phyloP scores from a whole-genome alignment of 2,329 filamentous ascomycete genomes.

The Sphaerulina musiva region DNA sequence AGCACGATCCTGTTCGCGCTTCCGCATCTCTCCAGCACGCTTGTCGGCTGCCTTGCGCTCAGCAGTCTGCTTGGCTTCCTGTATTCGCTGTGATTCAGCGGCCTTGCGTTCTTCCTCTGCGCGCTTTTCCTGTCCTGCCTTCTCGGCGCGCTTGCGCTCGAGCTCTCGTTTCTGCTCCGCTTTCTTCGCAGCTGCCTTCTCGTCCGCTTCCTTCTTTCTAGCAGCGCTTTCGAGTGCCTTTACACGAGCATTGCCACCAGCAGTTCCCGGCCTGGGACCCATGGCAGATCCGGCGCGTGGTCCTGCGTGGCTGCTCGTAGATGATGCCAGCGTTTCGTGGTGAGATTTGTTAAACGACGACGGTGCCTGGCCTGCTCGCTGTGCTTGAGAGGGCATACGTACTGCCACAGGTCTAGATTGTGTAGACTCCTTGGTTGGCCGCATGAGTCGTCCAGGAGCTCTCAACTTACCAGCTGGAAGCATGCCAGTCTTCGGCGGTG shows the following conservation, averaged over 20 bases:
- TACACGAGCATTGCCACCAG: constrained; percentile 42
- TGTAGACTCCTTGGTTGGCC: constrained; percentile 45
- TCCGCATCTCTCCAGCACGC: constrained; percentile 39
- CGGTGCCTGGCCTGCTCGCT: constrained; percentile 30
- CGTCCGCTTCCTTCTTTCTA: constrained; percentile 77
- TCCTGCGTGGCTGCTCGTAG: constrained; percentile 54
- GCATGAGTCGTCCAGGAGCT: constrained; percentile 31
- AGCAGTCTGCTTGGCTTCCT: constrained; percentile 34
- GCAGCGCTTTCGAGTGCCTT: constrained; percentile 65
- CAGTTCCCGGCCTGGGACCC: constrained; percentile 31
- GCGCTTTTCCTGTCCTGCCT: constrained; percentile 54
- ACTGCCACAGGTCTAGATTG: constrained; percentile 65
- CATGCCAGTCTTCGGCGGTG: constrained; percentile 46
- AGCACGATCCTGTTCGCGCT: constrained; percentile 35
- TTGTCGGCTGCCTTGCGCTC: constrained; percentile 40
- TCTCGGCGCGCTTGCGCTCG: constrained; percentile 67
- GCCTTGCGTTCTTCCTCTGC: constrained; percentile 36
- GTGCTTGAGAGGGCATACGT: constrained; percentile 50
- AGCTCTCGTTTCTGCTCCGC: constrained; percentile 74
- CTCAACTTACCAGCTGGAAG: constrained; percentile 36
- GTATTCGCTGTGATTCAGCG: constrained; percentile 35
- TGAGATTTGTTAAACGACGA: constrained; percentile 25
- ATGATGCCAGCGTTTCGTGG: constrained; percentile 10
- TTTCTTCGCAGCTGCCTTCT: constrained; percentile 70
- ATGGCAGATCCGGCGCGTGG: constrained; percentile 61